Conservation (phyloP, 768 basidiomycete species). For the Gloeopeniophorella convolvens region DNA sequence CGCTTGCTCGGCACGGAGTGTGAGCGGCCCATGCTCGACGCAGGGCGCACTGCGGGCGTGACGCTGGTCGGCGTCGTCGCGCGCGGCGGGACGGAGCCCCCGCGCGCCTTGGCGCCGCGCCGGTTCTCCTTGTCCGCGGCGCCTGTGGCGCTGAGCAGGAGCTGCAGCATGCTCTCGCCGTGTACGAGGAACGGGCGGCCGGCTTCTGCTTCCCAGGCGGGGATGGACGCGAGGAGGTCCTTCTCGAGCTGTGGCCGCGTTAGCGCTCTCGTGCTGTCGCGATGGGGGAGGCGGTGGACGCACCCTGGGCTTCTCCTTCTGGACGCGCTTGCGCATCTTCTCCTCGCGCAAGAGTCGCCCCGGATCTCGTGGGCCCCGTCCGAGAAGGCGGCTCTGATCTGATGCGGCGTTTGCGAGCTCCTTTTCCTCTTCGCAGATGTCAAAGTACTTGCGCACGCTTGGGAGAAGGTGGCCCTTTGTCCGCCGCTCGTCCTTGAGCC, state of each 20-base stretch:
- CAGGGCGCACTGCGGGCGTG: constrained; percentile 58
- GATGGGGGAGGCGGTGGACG: constrained; percentile 24
- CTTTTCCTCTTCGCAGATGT: constrained; percentile 84
- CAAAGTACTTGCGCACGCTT: constrained; percentile 81
- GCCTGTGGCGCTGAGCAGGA: constrained; percentile 67
- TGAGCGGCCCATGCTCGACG: constrained; percentile 35
- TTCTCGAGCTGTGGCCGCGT: constrained; percentile 63
- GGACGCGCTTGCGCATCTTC: constrained; percentile 93
- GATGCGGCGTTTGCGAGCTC: constrained; percentile 76
- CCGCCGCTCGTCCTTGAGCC: constrained; percentile 77
- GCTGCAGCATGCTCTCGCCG: constrained; percentile 72
- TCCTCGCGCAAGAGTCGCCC: constrained; percentile 87
- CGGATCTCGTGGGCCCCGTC: constrained; percentile 76
- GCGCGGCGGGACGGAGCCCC: constrained; percentile 55
- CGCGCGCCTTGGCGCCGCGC: constrained; percentile 29
- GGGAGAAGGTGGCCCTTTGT: constrained; percentile 71
- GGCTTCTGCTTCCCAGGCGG: constrained; percentile 78
- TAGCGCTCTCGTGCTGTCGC: not conserved
- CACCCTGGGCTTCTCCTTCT: constrained; percentile 89
- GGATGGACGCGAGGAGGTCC: constrained; percentile 72
- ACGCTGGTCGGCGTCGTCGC: constrained; percentile 53
- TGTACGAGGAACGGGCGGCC: constrained; percentile 76
- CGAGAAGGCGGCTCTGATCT: constrained; percentile 77
- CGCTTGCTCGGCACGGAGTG: constrained; percentile 59
- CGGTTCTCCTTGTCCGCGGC: constrained; percentile 71